Conservation (phyloP, 2,329 filamentous ascomycete genomes). For the Coleophoma cylindrospora region DNA sequence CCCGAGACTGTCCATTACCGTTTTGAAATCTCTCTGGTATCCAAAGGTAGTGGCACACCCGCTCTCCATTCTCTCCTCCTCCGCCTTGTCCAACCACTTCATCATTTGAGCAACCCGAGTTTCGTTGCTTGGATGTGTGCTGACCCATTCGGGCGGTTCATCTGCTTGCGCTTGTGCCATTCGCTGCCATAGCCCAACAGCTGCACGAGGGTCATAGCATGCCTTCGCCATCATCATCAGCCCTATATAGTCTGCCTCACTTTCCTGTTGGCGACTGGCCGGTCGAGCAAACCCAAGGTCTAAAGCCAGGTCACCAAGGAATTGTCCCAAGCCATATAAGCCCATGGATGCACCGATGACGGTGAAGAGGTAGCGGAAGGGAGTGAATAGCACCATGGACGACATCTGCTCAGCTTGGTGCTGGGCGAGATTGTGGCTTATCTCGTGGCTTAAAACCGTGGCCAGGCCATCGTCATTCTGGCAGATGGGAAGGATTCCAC, state of each 20-base stretch:
- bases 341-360: constrained; percentile 23
- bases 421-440: constrained; percentile 69
- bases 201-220: constrained; percentile 67
- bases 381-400: constrained; percentile 29
- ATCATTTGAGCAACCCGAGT: constrained; percentile 61
- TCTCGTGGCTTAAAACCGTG: constrained; percentile 74
- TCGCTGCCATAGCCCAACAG: constrained; percentile 60
- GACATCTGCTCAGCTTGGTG: constrained; percentile 61
- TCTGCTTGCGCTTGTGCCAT: constrained; percentile 52
- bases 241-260: constrained; percentile 76
- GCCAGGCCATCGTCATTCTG: constrained; percentile 65
- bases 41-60: constrained; percentile 35
- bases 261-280: constrained; percentile 67
- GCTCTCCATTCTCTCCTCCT: constrained; percentile 47
- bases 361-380: constrained; percentile 30
- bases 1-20: neutral
- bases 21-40: neutral
- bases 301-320: constrained; percentile 27
- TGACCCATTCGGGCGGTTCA: constrained; percentile 65
- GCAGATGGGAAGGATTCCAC: constrained; percentile 66
- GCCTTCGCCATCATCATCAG: constrained; percentile 79
- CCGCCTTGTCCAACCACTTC: constrained; percentile 55
- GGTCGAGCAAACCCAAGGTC: constrained; percentile 63
- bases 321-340: constrained; percentile 16
- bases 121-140: constrained; percentile 67